Evolutionary conservation across 2,329 filamentous ascomycete genomes (phyloP), one percentile per base, ranked within the genome.

Genomic region (Ceratocystis albifundus): DNA sequence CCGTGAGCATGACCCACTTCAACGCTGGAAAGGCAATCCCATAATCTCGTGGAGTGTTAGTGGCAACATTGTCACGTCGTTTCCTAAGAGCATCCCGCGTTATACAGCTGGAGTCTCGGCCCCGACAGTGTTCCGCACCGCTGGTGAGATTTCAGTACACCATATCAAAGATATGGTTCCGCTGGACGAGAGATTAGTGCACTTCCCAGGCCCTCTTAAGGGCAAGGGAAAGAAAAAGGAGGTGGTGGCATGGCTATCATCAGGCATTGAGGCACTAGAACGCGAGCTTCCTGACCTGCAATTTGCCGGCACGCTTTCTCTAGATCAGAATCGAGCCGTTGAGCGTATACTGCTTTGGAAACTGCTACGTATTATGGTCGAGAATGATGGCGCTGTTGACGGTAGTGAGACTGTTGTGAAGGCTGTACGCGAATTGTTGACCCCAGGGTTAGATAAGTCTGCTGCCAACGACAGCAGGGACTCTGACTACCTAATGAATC

Each of bases 221-320:
- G 83, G 86, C 50, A 97, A 96, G 73, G 85, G 87, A 1, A 97
- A 96, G 80, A 99, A 99, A 80, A 99, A 97, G 78, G 93, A 99
- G 65, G 83, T 90, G 0, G 71, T 92, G 55, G 76, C 84, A 1
- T 99, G 95, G 94, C 79, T 99, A 57, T 83, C 81, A 3, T 79
- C 82, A 68, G 90, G 87, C 64, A 93, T 97, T 66, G 86, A 89
- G 46, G 78, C 78, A 0, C 76, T 96, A 45, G 89, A 95, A 73
- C 82, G 80, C 71, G 80, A 76, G 65, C 73, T 77, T 64, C 84
- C 77, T 61, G 82, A 77, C 70, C 76, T 76, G 41, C 77, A 76
- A 17, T 80, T 81, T 67, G 77, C 75, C 73, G 79, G 77, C 41
- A 80, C 79, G 41, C 73, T 81, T 20, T 82, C 80, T 5, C 83